Evolutionary conservation across 2,329 filamentous ascomycete genomes (phyloP).

Genomic region (Coleophoma eucalyptorum): DNA sequence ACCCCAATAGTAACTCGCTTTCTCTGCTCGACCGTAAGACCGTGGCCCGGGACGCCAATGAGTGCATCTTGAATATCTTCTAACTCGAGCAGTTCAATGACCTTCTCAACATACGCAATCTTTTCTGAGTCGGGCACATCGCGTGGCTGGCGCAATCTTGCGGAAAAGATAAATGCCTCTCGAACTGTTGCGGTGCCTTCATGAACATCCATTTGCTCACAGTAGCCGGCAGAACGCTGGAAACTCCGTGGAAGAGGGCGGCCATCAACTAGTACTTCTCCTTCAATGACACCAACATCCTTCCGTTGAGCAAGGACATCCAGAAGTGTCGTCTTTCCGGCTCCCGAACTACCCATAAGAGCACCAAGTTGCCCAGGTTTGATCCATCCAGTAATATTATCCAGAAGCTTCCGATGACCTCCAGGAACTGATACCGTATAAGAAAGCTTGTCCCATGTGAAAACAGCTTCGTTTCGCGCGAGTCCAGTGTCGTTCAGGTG

Average conservation of each 20-base stretch:
- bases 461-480: slow-evolving; percentile 59
- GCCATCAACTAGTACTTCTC: slow-evolving; percentile 68
- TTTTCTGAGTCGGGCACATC: slow-evolving; percentile 63
- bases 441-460: slow-evolving; percentile 65
- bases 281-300: slow-evolving; percentile 81
- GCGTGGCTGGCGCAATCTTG: slow-evolving; percentile 76
- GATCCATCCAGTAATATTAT: slow-evolving; percentile 76
- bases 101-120: slow-evolving; percentile 76
- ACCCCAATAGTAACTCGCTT: slow-evolving; percentile 57
- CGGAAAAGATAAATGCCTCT: slow-evolving; percentile 81
- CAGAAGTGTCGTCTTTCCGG: slow-evolving; percentile 80
- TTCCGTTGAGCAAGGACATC: slow-evolving; percentile 81
- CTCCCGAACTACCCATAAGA: slow-evolving; percentile 56
- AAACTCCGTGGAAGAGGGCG: slow-evolving; percentile 71
- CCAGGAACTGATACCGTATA: slow-evolving; percentile 59
- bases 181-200: slow-evolving; percentile 81
- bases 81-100: slow-evolving; percentile 58
- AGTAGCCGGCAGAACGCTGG: slow-evolving; percentile 72
- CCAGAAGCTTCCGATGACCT: slow-evolving; percentile 63
- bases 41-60: slow-evolving; percentile 54
- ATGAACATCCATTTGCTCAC: slow-evolving; percentile 88
- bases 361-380: slow-evolving; percentile 66
- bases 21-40: slow-evolving; percentile 54
- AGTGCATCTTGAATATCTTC: slow-evolving; percentile 59
- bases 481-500: slow-evolving; percentile 29